Evolutionary conservation across 75 land plant genomes (phyloP).

Genomic region (Picea sitchensis): DNA sequence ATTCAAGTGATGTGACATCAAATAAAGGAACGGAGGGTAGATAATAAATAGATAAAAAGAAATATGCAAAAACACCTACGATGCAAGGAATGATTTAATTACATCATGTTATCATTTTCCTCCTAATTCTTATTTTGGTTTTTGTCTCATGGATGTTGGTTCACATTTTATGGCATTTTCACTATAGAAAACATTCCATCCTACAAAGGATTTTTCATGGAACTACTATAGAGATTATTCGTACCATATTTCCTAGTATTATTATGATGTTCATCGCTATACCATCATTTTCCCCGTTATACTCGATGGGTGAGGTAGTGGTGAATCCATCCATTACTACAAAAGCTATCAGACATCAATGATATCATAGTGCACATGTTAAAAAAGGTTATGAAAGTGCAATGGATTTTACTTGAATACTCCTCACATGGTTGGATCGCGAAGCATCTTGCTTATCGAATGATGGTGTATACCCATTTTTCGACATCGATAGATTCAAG

Average conservation of each 20-base stretch:
- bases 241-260: slow-evolving; percentile 1
- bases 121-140: neutral
- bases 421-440: too few species aligned
- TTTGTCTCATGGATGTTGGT: neutral
- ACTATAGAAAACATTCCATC: neutral
- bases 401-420: neutral
- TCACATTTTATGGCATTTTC: neutral
- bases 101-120: too few species aligned
- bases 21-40: too few species aligned
- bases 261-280: neutral
- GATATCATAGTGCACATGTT: slow-evolving; percentile 8
- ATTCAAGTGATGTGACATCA: too few species aligned
- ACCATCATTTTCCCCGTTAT: neutral
- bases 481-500: too few species aligned
- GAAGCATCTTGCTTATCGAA: too few species aligned
- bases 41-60: too few species aligned
- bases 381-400: neutral
- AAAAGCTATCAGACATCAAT: slow-evolving; percentile 7
- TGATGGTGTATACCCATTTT: too few species aligned
- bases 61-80: too few species aligned
- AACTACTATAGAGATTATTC: neutral
- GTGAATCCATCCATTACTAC: slow-evolving; percentile 8
- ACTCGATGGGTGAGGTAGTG: slow-evolving; percentile 7
- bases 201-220: neutral
- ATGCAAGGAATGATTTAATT: too few species aligned